Base-by-base conservation (phyloP, 257 asterid genomes). In the Coffea canephora region DNA sequence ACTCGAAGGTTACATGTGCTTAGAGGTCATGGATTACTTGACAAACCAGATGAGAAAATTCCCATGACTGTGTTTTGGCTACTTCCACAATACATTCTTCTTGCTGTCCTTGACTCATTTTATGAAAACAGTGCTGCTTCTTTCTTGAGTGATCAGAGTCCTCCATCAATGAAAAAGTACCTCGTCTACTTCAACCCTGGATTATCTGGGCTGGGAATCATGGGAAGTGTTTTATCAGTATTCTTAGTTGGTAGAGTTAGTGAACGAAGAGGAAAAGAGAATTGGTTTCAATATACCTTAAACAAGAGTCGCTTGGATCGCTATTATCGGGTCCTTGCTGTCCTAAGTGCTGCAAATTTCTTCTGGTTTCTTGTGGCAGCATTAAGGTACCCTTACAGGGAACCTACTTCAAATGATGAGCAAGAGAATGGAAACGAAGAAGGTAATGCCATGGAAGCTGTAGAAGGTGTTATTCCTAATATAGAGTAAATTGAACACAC, bases 271-370 rank as follows among this genome's bases (percentile, higher is more conserved):
- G 89, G 89, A 27, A 81, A 67, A 6, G 16, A 5, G 15, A 91
- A 77, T 55, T 93, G 94, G 97, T 89, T 89, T 69, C 92, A 89
- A 71, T 13, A 64, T 13, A 84, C 90, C 18, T 71, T 92, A 85
- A 89, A 84, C 36, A 48, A 59, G 84, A 91, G 96, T 59, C 91
- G 93, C 1, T 67, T 91, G 85, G 97, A 92, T 78, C 78, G 75
- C 52, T 91, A 89, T 55, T 91, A 85, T 43, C 88, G 91, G 94
- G 80, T 86, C 23, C 55, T 89, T 81, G 92, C 94, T 0, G 87
- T 1, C 6, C 45, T 89, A n/a, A 82, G 92, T 72, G 76, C 87
- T 3, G 90, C 69, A 49, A 90, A 88, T 78, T 71, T 91, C 2
- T 9, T 84, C 1, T 72, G 79, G 79, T 82, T 64, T 68, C 21